Base-by-base conservation (phyloP, 2,329 filamentous ascomycete species). In the Beauveria australis region DNA sequence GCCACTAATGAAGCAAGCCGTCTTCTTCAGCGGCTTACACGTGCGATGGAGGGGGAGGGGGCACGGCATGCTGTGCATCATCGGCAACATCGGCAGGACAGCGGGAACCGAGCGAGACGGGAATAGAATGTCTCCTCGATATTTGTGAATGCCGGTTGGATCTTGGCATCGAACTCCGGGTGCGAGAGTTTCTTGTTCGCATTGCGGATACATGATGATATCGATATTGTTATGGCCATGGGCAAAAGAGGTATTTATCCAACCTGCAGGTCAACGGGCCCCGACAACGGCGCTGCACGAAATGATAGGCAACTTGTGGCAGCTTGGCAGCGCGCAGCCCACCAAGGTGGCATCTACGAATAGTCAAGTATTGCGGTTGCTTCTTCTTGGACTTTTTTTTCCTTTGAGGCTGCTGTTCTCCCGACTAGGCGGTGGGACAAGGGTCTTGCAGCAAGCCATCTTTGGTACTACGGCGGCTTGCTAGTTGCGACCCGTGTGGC, bases 141-240 rank as follows among this genome's bases (percentile, higher is more conserved):
- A 26, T 22, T 58, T 22, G 1, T 40, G 33, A 58, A 58, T 51
- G 33, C 46, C 47, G 46, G 47, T 30, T 51, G 19, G 3, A 18
- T 6, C 16, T 47, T 47, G 53, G 16, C 26, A 41, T 43, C 19
- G 55, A 58, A 58, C 43, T 24, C 55, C 37, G 55, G 46, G 46
- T 51, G 55, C 55, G 55, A 49, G 54, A 28, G 44, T 12, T 46
- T 46, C 44, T 46, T 46, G 53, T 55, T 55, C 53, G 53, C 33
- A 26, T 55, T 53, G 48, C 48, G 28, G 48, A 44, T 49, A 49
- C 24, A 48, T 18, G 24, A 24, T 28, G 33, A 37, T 37, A 37
- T 37, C 33, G 33, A 48, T 53, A 26, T 53, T 44, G 37, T 40
- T 33, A 52, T 52, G 30, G 30, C 14, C 33, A 37, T 37, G 26